Conservation (phyloP, 2,329 filamentous ascomycete genomes). For the Cladobotryum protrusum region DNA sequence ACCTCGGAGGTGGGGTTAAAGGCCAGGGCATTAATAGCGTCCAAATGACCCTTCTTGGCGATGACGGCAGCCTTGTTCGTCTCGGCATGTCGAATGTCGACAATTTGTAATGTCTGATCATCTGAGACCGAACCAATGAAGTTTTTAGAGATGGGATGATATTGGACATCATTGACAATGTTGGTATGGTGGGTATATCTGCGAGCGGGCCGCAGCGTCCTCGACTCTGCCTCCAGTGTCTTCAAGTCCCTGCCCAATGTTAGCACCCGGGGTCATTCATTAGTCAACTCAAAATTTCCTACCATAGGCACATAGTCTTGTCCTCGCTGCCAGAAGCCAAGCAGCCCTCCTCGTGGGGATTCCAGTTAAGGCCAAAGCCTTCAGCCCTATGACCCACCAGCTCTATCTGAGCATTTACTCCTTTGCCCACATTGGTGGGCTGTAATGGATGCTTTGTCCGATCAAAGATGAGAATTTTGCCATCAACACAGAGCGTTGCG, state of each 20-base stretch:
- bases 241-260: constrained; percentile 62
- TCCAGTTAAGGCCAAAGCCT: constrained; percentile 93
- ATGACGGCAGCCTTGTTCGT: constrained; percentile 63
- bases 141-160: constrained; percentile 78
- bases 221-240: constrained; percentile 63
- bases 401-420: constrained; percentile 78
- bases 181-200: constrained; percentile 84
- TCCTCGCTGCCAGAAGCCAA: constrained; percentile 91
- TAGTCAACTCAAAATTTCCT: constrained; percentile 25
- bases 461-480: constrained; percentile 87
- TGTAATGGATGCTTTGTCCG: constrained; percentile 84
- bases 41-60: constrained; percentile 69
- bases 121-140: constrained; percentile 93
- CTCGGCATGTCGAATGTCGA: constrained; percentile 70
- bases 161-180: constrained; percentile 95
- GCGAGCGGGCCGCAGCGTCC: constrained; percentile 61
- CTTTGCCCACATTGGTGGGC: constrained; percentile 55
- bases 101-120: constrained; percentile 85
- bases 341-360: constrained; percentile 71
- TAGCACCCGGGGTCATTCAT: constrained; percentile 5
- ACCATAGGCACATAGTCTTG: constrained; percentile 86
- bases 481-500: constrained; percentile 84
- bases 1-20: constrained; percentile 93
- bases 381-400: constrained; percentile 80
- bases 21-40: constrained; percentile 92